These are phyloP conservation scores for Rhinocladiella mackenziei DNA, from an alignment of 2,329 filamentous ascomycete genomes.

Conservation along the genomic window DNA sequence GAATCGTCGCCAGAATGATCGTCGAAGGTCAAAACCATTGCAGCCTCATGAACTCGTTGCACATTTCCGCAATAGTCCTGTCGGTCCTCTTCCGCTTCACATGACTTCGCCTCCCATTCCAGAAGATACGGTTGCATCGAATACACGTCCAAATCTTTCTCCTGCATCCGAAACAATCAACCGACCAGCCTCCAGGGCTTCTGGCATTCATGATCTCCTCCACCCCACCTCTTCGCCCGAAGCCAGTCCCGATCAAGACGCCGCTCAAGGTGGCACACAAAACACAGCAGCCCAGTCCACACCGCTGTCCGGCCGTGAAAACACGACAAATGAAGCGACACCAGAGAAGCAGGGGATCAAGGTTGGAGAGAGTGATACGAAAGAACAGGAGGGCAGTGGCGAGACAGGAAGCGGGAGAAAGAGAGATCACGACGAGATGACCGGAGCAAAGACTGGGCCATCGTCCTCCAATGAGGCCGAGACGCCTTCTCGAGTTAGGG, in stretches of 20 bases:
- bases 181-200: constrained; percentile 22
- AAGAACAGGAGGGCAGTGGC: constrained; percentile 5
- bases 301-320: constrained; percentile 21
- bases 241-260: constrained; percentile 4
- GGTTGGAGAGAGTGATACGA: constrained; percentile 4
- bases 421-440: constrained; percentile 27
- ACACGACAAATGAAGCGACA: not conserved
- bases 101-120: constrained; percentile 6
- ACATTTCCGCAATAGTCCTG: constrained; percentile 27
- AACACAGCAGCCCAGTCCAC: constrained; percentile 9
- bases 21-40: constrained; percentile 80
- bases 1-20: constrained; percentile 87
- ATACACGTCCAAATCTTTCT: not conserved
- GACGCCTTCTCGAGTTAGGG: constrained; percentile 33
- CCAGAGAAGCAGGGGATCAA: not conserved
- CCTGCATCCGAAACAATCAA: constrained; percentile 14
- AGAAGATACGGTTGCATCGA: constrained; percentile 2
- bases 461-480: constrained; percentile 38
- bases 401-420: constrained; percentile 18
- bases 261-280: constrained; percentile 7
- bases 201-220: constrained; percentile 28
- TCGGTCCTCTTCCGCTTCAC: constrained; percentile 13
- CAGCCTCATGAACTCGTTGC: constrained; percentile 68
- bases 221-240: constrained; percentile 18
- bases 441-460: constrained; percentile 2